Base-by-base conservation (phyloP, 2,329 filamentous ascomycete species). In the Epichloe gansuensis region DNA sequence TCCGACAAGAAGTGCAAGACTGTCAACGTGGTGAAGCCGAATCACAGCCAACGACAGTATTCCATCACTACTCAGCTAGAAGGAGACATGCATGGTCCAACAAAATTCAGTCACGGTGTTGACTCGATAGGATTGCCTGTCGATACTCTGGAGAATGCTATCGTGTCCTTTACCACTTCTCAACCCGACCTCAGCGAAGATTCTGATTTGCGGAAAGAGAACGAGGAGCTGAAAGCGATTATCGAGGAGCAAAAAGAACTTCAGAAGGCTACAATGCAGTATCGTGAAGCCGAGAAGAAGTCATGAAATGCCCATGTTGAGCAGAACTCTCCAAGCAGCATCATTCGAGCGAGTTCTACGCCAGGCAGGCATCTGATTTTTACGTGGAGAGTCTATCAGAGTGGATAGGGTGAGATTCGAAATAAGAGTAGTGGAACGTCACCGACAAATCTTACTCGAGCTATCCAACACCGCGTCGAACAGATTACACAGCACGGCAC, bases 1-100 rank as follows among this genome's bases (percentile, higher is more conserved):
- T 55, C 59, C 21, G 53, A 59, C 8, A 60, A 61, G 56, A 60
- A 63, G 56, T 76, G 74, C 17, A 75, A 79, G 58, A 72, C 77
- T 15, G 68, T 78, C 23, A 77, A 75, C 1, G 76, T 96, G 25
- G 75, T 91, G 54, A 96, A 95, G 71, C 91, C 91, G n/a, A 82
- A 81, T 55, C 76, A 85, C 54, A 81, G 76, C 48, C 76, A 78
- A 55, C 73, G 78, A 40, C 77, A 75, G 56, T 89, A 90, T 63
- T 76, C 75, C 4, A 74, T 88, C 55, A 82, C 75, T 15, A 71
- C 81, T 12, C 83, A 87, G 63, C 70, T 89, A n/a, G 71, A 72
- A 13, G 62, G 67, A 1, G 67, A 72, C 41, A 53, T 72, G 21
- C 59, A 66, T 7, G 60, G 61, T 3, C 61, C 69, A n/a, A 71